Percentiles rank a stretch among this genome's conserved stretches.
These are phyloP conservation scores for Aspergillus tamarii DNA, from an alignment of 2,329 filamentous ascomycete species.

Conservation along the genomic window DNA sequence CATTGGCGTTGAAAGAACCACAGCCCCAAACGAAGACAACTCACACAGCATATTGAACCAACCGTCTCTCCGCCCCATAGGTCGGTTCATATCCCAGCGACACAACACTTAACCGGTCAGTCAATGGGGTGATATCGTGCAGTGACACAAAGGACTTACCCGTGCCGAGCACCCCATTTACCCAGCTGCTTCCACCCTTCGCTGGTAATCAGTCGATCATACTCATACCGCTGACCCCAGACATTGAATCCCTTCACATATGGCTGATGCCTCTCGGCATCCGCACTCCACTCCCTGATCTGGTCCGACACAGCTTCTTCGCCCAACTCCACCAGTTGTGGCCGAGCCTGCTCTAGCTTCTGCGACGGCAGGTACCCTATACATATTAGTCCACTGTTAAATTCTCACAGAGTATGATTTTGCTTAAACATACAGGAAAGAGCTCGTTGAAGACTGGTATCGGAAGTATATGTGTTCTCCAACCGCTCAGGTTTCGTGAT, in stretches of 20 bases:
- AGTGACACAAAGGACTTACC: slow-evolving; percentile 16
- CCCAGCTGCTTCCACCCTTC: slow-evolving; percentile 63
- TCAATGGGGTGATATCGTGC: background rate
- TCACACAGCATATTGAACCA: slow-evolving; percentile 34
- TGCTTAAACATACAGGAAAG: slow-evolving; percentile 49
- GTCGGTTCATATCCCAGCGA: slow-evolving; percentile 28
- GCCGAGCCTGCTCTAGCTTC: slow-evolving; percentile 57
- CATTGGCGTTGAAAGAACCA: background rate
- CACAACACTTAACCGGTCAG: slow-evolving; percentile 23
- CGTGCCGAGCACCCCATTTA: slow-evolving; percentile 37
- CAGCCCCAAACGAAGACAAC: background rate
- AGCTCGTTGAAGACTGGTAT: slow-evolving; percentile 56
- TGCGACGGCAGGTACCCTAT: slow-evolving; percentile 51
- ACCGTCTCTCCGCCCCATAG: slow-evolving; percentile 25
- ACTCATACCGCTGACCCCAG: slow-evolving; percentile 59
- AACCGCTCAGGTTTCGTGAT: slow-evolving; percentile 59
- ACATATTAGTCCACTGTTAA: background rate
- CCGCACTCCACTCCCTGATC: slow-evolving; percentile 46
- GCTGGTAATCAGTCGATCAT: slow-evolving; percentile 63
- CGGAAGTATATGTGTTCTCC: slow-evolving; percentile 61
- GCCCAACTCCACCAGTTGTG: slow-evolving; percentile 31
- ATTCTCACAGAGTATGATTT: background rate
- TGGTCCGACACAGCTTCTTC: slow-evolving; percentile 36
- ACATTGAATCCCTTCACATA: slow-evolving; percentile 63
- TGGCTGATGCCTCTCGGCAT: slow-evolving; percentile 68